phyloP scores from a whole-genome alignment of 2,329 filamentous ascomycete species.

The Paraphoma sp. region DNA sequence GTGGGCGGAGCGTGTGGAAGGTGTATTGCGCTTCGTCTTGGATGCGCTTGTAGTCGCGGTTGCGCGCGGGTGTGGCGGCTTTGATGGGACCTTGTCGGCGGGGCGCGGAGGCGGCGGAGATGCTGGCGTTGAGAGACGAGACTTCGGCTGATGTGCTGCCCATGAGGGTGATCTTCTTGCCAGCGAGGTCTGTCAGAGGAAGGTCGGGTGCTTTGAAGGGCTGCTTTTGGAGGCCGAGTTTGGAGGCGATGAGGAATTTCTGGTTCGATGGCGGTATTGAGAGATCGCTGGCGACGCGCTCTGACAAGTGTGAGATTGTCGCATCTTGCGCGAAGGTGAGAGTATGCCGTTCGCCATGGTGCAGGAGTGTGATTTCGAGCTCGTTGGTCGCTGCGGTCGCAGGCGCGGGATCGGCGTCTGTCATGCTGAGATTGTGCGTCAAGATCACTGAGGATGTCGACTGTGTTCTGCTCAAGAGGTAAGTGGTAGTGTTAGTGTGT shows the following conservation, averaged over 20 bases:
- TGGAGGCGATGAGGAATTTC: constrained; percentile 70
- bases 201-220: constrained; percentile 67
- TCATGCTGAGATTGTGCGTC: constrained; percentile 11
- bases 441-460: not conserved
- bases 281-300: constrained; percentile 62
- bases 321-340: constrained; percentile 57
- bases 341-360: constrained; percentile 60
- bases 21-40: constrained; percentile 75
- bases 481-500: constrained; percentile 29
- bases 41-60: constrained; percentile 54
- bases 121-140: constrained; percentile 56
- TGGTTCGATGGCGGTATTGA: constrained; percentile 69
- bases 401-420: constrained; percentile 12
- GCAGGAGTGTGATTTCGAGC: constrained; percentile 57
- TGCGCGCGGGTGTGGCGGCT: constrained; percentile 48
- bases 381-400: constrained; percentile 18
- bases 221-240: constrained; percentile 68
- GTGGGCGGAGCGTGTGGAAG: constrained; percentile 77
- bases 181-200: constrained; percentile 56
- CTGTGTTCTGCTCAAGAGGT: constrained; percentile 11
- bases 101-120: constrained; percentile 47
- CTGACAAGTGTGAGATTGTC: constrained; percentile 65
- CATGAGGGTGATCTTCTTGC: constrained; percentile 70
- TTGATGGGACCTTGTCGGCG: constrained; percentile 50
- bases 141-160: constrained; percentile 68